A percentile compares a stretch with the other conserved stretches of the same genome.
These are phyloP conservation scores for Entamoeba invadens DNA, from an alignment of 208 protist species.

Conservation along the genomic window DNA sequence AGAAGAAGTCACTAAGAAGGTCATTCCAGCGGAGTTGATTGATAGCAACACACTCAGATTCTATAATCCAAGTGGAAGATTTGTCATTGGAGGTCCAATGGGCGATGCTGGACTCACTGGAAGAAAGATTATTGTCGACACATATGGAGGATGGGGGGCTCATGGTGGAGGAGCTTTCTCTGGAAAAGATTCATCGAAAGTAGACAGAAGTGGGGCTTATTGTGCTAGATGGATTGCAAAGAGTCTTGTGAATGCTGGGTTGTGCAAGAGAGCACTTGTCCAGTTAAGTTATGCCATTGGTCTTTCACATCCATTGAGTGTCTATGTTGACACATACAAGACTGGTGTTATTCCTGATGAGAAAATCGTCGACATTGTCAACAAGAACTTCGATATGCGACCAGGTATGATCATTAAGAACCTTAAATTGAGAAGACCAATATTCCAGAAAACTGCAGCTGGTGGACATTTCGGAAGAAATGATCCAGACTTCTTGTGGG, in stretches of 20 bases:
- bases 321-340: slow-evolving; percentile 93
- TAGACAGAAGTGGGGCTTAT: slow-evolving; percentile 96
- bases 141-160: slow-evolving; percentile 97
- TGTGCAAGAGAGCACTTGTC: slow-evolving; percentile 76
- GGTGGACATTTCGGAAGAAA: slow-evolving; percentile 93
- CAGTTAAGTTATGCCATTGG: slow-evolving; percentile 98
- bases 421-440: slow-evolving; percentile 61
- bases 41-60: background rate
- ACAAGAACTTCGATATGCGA: slow-evolving; percentile 90
- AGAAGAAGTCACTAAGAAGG: background rate
- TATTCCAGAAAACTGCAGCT: slow-evolving; percentile 75
- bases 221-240: slow-evolving; percentile 95
- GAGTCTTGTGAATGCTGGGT: slow-evolving; percentile 76
- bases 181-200: slow-evolving; percentile 97
- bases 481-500: slow-evolving; percentile 82
- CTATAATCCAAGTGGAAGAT: slow-evolving; percentile 92
- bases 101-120: slow-evolving; percentile 97
- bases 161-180: slow-evolving; percentile 97
- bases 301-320: slow-evolving; percentile 80
- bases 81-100: slow-evolving; percentile 94
- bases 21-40: background rate
- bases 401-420: slow-evolving; percentile 85
- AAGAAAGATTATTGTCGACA: slow-evolving; percentile 99
- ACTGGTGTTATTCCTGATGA: slow-evolving; percentile 54
- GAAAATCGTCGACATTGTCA: slow-evolving; percentile 66